A percentile compares a stretch with the other conserved stretches of the same genome.
Evolutionary conservation across 495 filamentous ascomycete species (phyloP).

Genomic region (Achaetomiella virescens): DNA sequence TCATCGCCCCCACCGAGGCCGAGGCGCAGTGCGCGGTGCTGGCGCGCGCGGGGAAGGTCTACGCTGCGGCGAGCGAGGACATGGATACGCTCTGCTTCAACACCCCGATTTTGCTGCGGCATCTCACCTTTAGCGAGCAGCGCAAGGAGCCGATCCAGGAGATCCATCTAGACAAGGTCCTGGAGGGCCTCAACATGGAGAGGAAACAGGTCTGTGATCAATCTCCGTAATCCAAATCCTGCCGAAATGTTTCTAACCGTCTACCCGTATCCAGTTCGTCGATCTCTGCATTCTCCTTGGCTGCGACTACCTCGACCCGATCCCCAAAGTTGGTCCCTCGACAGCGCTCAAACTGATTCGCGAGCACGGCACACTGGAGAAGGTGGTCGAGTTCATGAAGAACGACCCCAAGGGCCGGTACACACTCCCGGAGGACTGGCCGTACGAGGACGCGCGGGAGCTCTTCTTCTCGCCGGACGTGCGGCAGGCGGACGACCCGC

Average conservation of each 20-base stretch:
- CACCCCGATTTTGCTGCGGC: conserved; percentile 79
- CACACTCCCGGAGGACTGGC: conserved; percentile 85
- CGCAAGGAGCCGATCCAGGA: conserved; percentile 96
- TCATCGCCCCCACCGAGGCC: conserved; percentile 91
- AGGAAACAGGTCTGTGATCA: conserved; percentile 56
- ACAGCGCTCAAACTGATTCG: conserved; percentile 91
- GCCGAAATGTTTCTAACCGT: not conserved
- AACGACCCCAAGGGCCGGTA: conserved; percentile 72
- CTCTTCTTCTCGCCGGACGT: conserved; percentile 90
- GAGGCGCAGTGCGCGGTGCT: conserved; percentile 94
- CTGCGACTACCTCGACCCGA: conserved; percentile 95
- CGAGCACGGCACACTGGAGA: conserved; percentile 80
- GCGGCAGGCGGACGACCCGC: conserved; percentile 71
- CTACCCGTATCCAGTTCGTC: conserved; percentile 59
- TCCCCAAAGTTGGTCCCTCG: conserved; percentile 85
- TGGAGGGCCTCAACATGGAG: conserved; percentile 84
- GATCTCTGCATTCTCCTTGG: conserved; percentile 97
- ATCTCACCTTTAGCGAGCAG: conserved; percentile 95
- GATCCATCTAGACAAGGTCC: conserved; percentile 75
- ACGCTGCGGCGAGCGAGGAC: conserved; percentile 92
- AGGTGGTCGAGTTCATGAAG: conserved; percentile 71
- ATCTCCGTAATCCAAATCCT: not conserved
- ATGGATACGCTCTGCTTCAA: conserved; percentile 99
- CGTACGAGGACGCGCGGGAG: conserved; percentile 81
- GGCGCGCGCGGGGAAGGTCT: conserved; percentile 89